Percentiles rank a stretch among this genome's conserved stretches.
These are phyloP conservation scores for Apiotrichum porosum DNA, from an alignment of 1,284 basidiomycete genomes.

Conservation along the genomic window DNA sequence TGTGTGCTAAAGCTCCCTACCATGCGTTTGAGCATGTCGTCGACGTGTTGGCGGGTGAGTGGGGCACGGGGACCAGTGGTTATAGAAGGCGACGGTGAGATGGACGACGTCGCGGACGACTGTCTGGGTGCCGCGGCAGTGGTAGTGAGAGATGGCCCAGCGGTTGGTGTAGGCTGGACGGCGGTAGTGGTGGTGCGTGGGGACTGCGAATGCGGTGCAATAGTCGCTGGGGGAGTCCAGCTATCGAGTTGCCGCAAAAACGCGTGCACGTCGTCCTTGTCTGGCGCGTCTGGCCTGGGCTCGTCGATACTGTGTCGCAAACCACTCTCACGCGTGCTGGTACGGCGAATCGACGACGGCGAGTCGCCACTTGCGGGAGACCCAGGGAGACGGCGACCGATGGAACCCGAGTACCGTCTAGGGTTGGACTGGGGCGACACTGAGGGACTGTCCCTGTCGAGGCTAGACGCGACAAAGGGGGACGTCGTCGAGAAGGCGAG, in stretches of 20 bases:
- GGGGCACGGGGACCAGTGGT: slow-evolving; percentile 14
- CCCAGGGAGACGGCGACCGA: slow-evolving; percentile 22
- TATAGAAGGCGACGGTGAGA: background rate
- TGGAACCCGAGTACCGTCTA: slow-evolving; percentile 41
- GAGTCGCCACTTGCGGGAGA: too few relatives aligned
- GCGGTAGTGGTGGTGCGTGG: background rate
- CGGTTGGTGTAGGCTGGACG: background rate
- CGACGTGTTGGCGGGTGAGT: slow-evolving; percentile 39
- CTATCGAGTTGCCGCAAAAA: slow-evolving; percentile 46
- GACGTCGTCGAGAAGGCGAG: slow-evolving; percentile 25
- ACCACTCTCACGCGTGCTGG: slow-evolving; percentile 32
- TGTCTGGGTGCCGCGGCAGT: slow-evolving; percentile 14
- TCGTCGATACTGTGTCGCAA: slow-evolving; percentile 32
- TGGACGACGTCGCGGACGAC: background rate
- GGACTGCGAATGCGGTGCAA: background rate
- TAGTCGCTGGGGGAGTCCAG: slow-evolving; percentile 34
- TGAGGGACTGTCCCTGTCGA: slow-evolving; percentile 23
- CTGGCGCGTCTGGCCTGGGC: slow-evolving; percentile 14
- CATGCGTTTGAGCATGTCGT: slow-evolving; percentile 43
- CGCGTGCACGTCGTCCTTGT: slow-evolving; percentile 45
- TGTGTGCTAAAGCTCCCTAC: slow-evolving; percentile 26
- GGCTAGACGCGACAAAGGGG: slow-evolving; percentile 36
- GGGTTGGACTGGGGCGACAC: slow-evolving; percentile 13
- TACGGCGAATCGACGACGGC: slow-evolving; percentile 27
- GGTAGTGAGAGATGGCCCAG: background rate